Conservation (phyloP, 441 rosid species). For the Euphorbia celastroides region DNA sequence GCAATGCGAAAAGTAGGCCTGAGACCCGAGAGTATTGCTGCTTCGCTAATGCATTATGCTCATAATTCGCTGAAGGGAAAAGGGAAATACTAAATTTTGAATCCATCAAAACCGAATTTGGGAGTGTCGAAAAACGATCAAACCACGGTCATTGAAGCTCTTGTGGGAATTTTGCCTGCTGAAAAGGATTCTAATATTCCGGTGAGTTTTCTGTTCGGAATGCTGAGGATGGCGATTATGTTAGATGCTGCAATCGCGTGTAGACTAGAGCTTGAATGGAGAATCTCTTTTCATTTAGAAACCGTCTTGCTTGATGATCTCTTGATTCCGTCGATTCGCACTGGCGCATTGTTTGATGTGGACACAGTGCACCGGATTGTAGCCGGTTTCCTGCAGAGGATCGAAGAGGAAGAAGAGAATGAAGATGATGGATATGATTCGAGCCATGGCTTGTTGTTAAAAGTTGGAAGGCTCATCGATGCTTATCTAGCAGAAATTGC, state of each 20-base stretch:
- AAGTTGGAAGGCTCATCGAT: conserved; percentile 78
- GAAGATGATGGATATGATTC: conserved; percentile 51
- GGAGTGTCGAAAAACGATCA: conserved; percentile 37
- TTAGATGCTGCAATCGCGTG: conserved; percentile 43
- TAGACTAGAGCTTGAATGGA: conserved; percentile 66
- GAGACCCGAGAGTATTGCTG: conserved; percentile 44
- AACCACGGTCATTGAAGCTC: conserved; percentile 49
- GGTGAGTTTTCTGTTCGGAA: conserved; percentile 64
- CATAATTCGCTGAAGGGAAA: conserved; percentile 53
- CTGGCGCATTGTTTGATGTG: conserved; percentile 68
- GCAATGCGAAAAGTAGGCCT: conserved; percentile 59
- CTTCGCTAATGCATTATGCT: conserved; percentile 77
- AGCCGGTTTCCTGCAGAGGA: conserved; percentile 49
- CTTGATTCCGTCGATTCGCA: conserved; percentile 65
- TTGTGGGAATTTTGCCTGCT: conserved; percentile 56
- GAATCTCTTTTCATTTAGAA: conserved; percentile 59
- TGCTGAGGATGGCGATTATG: conserved; percentile 57
- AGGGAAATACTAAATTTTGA: conserved; percentile 46
- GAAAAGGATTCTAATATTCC: conserved; percentile 45
- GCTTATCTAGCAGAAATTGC: conserved; percentile 83
- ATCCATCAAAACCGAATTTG: conserved; percentile 32
- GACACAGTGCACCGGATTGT: conserved; percentile 72
- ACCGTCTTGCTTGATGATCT: conserved; percentile 65
- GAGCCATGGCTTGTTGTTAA: conserved; percentile 54
- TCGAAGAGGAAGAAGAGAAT: conserved; percentile 54